phyloP scores from a whole-genome alignment of 2,329 filamentous ascomycete species.

The Byssochlamys sp. region DNA sequence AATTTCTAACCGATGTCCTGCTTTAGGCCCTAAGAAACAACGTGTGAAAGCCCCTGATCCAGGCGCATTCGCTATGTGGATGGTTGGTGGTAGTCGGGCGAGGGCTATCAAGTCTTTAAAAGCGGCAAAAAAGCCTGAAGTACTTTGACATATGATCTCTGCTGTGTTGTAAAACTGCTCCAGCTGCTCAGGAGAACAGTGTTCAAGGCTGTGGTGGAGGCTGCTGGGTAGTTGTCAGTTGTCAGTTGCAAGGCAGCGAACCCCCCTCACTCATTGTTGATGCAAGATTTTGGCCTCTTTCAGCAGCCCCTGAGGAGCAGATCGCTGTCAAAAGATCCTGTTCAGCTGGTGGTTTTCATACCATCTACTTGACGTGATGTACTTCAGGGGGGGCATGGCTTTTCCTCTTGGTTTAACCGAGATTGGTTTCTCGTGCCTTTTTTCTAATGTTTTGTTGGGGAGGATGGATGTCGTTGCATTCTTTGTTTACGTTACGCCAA shows the following conservation, averaged over 20 bases:
- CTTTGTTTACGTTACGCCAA: not conserved
- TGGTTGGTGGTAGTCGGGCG: slow-evolving; percentile 29
- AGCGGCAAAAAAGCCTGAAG: slow-evolving; percentile 39
- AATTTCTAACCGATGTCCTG: not conserved
- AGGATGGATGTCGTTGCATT: not conserved
- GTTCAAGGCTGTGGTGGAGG: not conserved
- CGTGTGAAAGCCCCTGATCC: slow-evolving; percentile 18
- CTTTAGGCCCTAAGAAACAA: slow-evolving; percentile 24
- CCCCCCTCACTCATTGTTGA: not conserved
- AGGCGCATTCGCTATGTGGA: slow-evolving; percentile 35
- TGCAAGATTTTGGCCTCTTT: not conserved
- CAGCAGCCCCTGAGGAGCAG: slow-evolving; percentile 2
- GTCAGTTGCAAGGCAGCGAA: not conserved
- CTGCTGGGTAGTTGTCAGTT: not conserved
- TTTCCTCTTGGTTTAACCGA: slow-evolving; percentile 33
- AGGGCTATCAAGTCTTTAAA: slow-evolving; percentile 33
- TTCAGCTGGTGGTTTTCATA: not conserved
- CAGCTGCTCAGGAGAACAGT: not conserved
- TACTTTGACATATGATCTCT: slow-evolving; percentile 20
- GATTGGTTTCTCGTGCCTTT: slow-evolving; percentile 35
- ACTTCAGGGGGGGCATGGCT: slow-evolving; percentile 35
- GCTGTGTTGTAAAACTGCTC: slow-evolving; percentile 19
- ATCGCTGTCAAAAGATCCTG: slow-evolving; percentile 1
- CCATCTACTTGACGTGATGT: slow-evolving; percentile 13
- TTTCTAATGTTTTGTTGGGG: not conserved